A percentile compares a stretch with the other conserved stretches of the same genome.
These are phyloP conservation scores for Beta corolliflora DNA, from an alignment of 179 eudicot species.

Conservation along the genomic window DNA sequence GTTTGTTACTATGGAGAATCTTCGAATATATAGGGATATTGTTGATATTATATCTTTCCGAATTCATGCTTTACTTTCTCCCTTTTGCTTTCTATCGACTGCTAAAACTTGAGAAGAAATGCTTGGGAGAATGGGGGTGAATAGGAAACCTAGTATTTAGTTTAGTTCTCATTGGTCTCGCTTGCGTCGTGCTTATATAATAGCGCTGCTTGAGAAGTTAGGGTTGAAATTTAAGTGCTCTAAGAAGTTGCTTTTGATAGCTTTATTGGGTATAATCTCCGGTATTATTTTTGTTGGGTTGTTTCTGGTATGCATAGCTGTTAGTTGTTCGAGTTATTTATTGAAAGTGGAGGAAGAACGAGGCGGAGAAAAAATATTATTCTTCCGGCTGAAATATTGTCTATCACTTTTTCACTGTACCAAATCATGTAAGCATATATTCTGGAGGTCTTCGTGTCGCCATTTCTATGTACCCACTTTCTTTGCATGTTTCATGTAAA, in stretches of 20 bases:
- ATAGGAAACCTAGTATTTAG: too few species aligned
- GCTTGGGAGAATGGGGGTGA: background rate
- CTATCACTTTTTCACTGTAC: background rate
- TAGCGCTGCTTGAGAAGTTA: background rate
- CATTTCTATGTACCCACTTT: background rate
- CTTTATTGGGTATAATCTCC: background rate
- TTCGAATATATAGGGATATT: background rate
- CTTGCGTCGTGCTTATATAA: too few species aligned
- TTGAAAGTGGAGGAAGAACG: background rate
- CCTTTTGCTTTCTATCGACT: background rate
- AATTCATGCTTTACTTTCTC: background rate
- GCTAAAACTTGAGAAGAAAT: background rate
- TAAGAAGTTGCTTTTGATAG: background rate
- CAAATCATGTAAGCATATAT: too few species aligned
- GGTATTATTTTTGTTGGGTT: background rate
- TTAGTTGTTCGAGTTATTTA: background rate
- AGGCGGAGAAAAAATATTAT: background rate
- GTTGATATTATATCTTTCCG: background rate
- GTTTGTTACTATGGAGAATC: background rate
- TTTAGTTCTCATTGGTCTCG: too few species aligned
- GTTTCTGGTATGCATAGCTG: too few species aligned
- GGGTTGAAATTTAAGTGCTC: background rate
- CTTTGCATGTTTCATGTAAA: background rate
- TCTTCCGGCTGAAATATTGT: background rate
- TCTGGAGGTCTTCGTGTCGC: background rate